Evolutionary conservation across 345 rosid genomes (phyloP), one percentile per base, ranked within the genome.

Genomic region (Kandelia obovata): DNA sequence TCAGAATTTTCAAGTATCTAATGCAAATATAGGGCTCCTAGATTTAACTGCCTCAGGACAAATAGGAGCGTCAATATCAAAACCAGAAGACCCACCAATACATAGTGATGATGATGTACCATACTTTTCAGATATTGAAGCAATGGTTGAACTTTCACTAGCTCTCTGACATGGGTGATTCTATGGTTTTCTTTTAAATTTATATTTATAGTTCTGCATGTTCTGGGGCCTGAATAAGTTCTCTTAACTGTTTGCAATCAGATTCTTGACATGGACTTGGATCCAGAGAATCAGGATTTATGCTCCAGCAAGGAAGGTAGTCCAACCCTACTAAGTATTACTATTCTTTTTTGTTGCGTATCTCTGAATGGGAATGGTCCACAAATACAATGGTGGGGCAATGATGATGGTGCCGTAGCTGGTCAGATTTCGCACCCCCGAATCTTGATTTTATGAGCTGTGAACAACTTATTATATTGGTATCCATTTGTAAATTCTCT

Each of bases 261-360:
- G 92, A 78, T 90, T 71, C 90, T 88, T 68, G 91, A 82, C 65
- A 90, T 88, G 96, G 96, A 90, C 65, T 82, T 90, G 77, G 90
- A 85, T 79, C 92, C 94, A 27, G 83, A 84, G 68, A 84, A 80
- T 68, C 85, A 69, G 66, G 89, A 81, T 71, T 78, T 72, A 64
- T 83, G 71, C 71, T 71, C 75, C 59, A 79, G 71, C 26, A 67
- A 72, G 63, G 85, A 81, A 86, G 96, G 94, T 90, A 86, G 67
- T 30, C 19, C 37, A 65, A 43, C 23, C 70, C 58, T 53, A n/a
- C 53, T 52, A 28, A 32, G 16, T 70, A 25, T 25, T 37, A 17
- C 25, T 32, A 4, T 19, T 28, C 6, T 47, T 26, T n/a, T 52
- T 46, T 52, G 15, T 37, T 37, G 43, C 9, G 9, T 9, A 7